Evolutionary conservation across 805 yeast species (phyloP).

Genomic region (Myxozyma vanderwaltii): DNA sequence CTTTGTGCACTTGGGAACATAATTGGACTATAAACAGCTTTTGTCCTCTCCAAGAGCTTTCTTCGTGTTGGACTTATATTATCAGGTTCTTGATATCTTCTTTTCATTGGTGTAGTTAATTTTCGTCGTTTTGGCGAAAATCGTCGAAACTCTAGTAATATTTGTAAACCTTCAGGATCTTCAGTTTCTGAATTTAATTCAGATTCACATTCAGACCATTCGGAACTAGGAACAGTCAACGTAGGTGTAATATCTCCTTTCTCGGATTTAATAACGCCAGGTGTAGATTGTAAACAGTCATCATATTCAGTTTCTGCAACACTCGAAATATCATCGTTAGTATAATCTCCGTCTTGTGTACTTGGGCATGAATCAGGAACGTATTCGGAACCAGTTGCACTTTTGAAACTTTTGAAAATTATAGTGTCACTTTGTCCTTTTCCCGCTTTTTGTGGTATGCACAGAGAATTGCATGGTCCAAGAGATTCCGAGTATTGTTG

Average conservation of each 20-base stretch:
- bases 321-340: neutral
- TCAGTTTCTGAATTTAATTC: neutral
- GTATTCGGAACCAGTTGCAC: neutral
- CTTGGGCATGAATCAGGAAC: neutral
- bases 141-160: neutral
- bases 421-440: conserved; percentile 2
- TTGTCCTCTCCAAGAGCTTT: neutral
- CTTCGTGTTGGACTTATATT: neutral
- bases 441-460: neutral
- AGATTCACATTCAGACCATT: conserved; percentile 25
- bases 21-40: conserved; percentile 7
- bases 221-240: conserved; percentile 15
- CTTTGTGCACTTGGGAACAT: conserved; percentile 10
- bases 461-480: neutral
- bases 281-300: neutral
- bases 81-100: neutral
- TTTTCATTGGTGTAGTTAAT: neutral
- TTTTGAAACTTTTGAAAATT: neutral
- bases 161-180: conserved; percentile 4
- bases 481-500: neutral
- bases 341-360: neutral
- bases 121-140: neutral
- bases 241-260: neutral
- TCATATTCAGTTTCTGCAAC: neutral
- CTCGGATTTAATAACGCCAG: neutral